Percentiles rank a stretch among this genome's conserved stretches.
These are phyloP conservation scores for Curvularia verruculosa DNA, from an alignment of 2,329 filamentous ascomycete genomes.

Conservation along the genomic window DNA sequence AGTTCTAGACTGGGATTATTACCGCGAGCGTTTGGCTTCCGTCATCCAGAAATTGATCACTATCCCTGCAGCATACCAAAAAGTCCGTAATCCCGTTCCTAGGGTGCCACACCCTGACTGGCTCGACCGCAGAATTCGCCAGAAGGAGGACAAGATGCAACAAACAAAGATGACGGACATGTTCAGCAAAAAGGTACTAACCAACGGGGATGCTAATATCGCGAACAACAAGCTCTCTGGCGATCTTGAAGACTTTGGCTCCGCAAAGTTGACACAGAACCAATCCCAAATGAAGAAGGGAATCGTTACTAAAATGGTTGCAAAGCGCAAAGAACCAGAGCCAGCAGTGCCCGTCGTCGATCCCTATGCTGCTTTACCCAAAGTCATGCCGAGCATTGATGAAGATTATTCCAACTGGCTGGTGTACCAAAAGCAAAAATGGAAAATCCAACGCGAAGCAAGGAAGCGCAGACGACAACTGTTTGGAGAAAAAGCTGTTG, in stretches of 20 bases:
- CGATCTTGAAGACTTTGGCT: conserved; percentile 83
- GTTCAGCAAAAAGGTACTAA: conserved; percentile 75
- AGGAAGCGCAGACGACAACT: conserved; percentile 83
- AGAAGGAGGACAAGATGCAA: conserved; percentile 96
- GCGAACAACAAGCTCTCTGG: conserved; percentile 61
- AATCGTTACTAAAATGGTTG: conserved; percentile 52
- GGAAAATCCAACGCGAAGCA: conserved; percentile 96
- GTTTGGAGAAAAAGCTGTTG: conserved; percentile 80
- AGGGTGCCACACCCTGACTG: conserved; percentile 94
- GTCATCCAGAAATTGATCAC: conserved; percentile 99
- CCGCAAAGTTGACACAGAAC: conserved; percentile 56
- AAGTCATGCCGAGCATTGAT: conserved; percentile 81
- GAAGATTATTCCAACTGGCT: conserved; percentile 89
- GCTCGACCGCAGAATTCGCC: conserved; percentile 90
- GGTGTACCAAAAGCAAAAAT: conserved; percentile 96
- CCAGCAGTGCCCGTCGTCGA: conserved; percentile 65
- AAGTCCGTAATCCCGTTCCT: conserved; percentile 91
- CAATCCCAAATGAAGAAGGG: conserved; percentile 51
- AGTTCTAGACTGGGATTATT: conserved; percentile 96
- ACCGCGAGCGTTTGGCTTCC: conserved; percentile 90
- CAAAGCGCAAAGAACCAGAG: conserved; percentile 58
- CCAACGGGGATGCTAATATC: conserved; percentile 71
- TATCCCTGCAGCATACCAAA: conserved; percentile 94
- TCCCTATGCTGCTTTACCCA: conserved; percentile 81
- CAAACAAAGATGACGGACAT: conserved; percentile 98